Base-by-base conservation (phyloP, 768 basidiomycete species). In the Leccinum rimulosum region DNA sequence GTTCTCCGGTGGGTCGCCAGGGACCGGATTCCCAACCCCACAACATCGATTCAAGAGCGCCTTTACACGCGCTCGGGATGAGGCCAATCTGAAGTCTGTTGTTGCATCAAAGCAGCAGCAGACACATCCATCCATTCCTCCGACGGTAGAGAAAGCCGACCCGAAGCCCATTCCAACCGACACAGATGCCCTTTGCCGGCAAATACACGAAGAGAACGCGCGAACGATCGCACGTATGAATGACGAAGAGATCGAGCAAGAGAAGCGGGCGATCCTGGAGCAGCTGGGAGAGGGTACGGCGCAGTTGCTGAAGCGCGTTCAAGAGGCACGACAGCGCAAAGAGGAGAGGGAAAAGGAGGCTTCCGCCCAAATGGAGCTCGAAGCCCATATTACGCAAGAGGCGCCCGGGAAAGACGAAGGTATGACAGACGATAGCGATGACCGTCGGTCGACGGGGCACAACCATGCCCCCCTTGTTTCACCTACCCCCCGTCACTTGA, bases 131-230 rank as follows among this genome's bases (percentile, higher is more conserved):
- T 12, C 28, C 14, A 11, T 36, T 4, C 25, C 52, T 27, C 52
- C n/a, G 3, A 31, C 25, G 14, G 45, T 45, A 6, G 56, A 57
- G 6, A 50, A 49, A n/a, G 3, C 28, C n/a, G 53, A 64, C 35
- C 7, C 59, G n/a, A 66, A 62, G 12, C 59, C 63, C 28, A 61
- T 66, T 27, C 67, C 62, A 11, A 66, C 67, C 17, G 36, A 70
- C 1, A 70, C 76, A 1, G 61, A 69, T 61, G 75, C 76, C 51
- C 86, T 87, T 81, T 76, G 83, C 56, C 73, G 72, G 10, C 83
- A 83, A 64, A 82, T 86, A 55, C 84, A 82, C 64, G 77, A 78
- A 56, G 89, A 93, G 66, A 95, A 95, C 62, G 78, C 81, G 58
- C 71, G 74, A 11, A 73, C 75, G 30, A 81, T 95, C 2, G 82